Evolutionary conservation across 2,329 filamentous ascomycete genomes (phyloP).

Genomic region (Claviceps capensis): DNA sequence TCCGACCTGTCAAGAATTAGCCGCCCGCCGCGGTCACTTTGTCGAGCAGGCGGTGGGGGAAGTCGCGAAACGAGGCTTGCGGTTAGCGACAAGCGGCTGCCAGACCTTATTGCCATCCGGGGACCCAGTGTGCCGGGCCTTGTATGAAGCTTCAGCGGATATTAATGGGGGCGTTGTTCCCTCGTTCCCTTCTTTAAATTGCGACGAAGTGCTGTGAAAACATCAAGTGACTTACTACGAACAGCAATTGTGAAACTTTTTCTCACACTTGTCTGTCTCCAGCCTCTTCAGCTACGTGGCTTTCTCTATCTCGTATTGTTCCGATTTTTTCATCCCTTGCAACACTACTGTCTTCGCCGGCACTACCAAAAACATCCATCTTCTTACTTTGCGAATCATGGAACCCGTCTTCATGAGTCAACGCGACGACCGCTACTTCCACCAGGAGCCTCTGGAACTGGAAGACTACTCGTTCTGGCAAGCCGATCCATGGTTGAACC

Average conservation of each 20-base stretch:
- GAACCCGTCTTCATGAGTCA: background rate
- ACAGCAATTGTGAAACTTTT: background rate
- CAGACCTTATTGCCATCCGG: background rate
- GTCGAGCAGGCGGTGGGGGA: background rate
- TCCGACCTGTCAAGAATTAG: background rate
- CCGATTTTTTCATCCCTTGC: background rate
- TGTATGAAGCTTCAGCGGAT: background rate
- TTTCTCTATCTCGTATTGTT: background rate
- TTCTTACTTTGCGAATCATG: background rate
- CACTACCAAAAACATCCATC: too few relatives aligned
- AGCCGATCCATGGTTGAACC: background rate
- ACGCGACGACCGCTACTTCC: background rate
- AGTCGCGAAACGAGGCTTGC: background rate
- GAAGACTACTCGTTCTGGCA: background rate
- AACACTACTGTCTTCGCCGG: background rate
- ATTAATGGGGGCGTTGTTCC: background rate
- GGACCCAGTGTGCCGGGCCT: background rate
- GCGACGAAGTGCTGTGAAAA: background rate
- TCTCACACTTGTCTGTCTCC: background rate
- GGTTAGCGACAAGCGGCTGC: background rate
- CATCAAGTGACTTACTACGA: too few relatives aligned
- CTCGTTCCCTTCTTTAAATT: background rate
- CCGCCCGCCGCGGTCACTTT: background rate
- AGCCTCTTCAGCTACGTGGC: background rate
- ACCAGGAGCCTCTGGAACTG: background rate